Evolutionary conservation across 352 stramenopile species (phyloP).

Genomic region (Aphanomyces invadans): DNA sequence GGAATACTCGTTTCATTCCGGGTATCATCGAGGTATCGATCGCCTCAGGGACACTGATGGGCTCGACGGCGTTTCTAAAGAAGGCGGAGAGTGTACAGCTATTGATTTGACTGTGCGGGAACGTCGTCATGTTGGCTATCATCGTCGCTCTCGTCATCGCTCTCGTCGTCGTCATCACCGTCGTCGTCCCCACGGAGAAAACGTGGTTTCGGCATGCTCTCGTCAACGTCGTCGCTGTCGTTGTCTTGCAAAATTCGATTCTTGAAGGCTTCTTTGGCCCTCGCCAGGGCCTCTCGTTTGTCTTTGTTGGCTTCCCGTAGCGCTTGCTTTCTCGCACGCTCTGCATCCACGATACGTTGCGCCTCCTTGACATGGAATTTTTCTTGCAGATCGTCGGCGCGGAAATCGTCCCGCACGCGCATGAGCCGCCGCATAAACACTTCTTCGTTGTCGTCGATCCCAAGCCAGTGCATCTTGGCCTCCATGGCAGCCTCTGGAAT

Average conservation of each 20-base stretch:
- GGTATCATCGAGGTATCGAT: too few relatives aligned
- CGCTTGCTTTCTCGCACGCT: conserved; percentile 36
- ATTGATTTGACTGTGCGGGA: too few relatives aligned
- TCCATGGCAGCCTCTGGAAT: conserved; percentile 11
- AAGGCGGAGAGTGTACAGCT: too few relatives aligned
- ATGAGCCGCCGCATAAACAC: conserved; percentile 46
- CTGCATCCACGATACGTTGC: conserved; percentile 36
- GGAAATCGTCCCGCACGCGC: conserved; percentile 57
- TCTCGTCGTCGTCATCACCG: conserved; percentile 24
- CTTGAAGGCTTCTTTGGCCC: conserved; percentile 51
- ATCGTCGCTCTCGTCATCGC: conserved; percentile 26
- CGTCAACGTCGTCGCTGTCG: conserved; percentile 6
- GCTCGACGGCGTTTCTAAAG: too few relatives aligned
- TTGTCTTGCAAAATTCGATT: conserved; percentile 33
- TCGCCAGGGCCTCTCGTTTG: conserved; percentile 46
- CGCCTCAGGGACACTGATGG: too few relatives aligned
- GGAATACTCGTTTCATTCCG: too few relatives aligned
- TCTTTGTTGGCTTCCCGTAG: conserved; percentile 44
- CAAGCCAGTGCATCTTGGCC: conserved; percentile 7
- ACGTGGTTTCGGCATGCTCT: neutral
- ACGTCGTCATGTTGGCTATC: conserved; percentile 27
- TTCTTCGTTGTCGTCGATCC: conserved; percentile 30
- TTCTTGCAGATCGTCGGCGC: conserved; percentile 51
- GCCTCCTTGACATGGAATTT: conserved; percentile 56
- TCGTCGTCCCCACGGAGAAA: conserved; percentile 18